Evolutionary conservation across 257 asterid species (phyloP).

Genomic region (Nicotiana sylvestris): DNA sequence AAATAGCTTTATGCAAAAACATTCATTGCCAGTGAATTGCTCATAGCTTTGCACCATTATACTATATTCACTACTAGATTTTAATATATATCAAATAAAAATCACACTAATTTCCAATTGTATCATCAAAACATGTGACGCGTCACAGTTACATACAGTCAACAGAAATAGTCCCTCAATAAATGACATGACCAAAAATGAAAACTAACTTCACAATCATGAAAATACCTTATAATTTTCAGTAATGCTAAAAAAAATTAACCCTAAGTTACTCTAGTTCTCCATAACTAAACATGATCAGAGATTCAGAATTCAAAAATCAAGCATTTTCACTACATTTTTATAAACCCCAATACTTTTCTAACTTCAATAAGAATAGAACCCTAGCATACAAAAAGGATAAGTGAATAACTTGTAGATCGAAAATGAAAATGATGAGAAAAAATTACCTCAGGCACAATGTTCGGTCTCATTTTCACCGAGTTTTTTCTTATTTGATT

Average conservation of each 20-base stretch:
- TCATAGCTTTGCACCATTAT: not conserved
- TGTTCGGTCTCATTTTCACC: constrained; percentile 62
- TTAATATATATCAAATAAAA: not conserved
- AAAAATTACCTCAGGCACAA: constrained; percentile 73
- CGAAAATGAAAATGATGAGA: not conserved
- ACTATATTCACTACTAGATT: not conserved
- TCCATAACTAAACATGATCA: not conserved
- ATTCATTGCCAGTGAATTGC: not conserved
- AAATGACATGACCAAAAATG: not conserved
- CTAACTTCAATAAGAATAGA: not conserved
- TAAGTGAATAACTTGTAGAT: not conserved
- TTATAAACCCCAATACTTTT: not conserved
- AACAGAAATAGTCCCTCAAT: not conserved
- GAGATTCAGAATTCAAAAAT: not conserved
- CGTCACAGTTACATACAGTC: not conserved
- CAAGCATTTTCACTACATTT: not conserved
- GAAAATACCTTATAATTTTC: not conserved
- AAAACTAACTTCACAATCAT: no score
- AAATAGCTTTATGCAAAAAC: no score
- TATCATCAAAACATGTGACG: not conserved
- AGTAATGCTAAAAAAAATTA: not conserved
- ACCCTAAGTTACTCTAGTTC: not conserved
- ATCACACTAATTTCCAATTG: not conserved
- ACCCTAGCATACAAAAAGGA: not conserved
- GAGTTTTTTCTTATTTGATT: constrained; percentile 26